These are phyloP conservation scores for Gremmenia infestans DNA, from an alignment of 2,329 filamentous ascomycete genomes.

Conservation along the genomic window DNA sequence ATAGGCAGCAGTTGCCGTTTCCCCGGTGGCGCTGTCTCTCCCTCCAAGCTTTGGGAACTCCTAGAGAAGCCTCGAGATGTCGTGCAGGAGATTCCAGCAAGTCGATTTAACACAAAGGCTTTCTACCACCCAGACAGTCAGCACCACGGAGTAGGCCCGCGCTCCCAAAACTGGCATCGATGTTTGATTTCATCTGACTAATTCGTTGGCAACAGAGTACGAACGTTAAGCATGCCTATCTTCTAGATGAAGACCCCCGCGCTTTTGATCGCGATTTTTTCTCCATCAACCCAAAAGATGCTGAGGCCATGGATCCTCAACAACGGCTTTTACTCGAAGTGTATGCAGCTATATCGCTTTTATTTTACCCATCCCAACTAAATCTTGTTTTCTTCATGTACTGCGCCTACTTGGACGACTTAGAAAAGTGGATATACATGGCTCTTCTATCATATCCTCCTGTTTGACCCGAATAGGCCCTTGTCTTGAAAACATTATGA, in stretches of 20 bases:
- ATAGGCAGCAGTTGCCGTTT: constrained; percentile 37
- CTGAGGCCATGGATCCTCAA: constrained; percentile 23
- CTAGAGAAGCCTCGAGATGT: constrained; percentile 38
- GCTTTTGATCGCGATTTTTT: constrained; percentile 36
- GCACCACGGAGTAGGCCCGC: constrained; percentile 21
- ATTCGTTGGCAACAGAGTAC: neutral
- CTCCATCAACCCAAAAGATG: constrained; percentile 24
- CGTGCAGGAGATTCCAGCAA: constrained; percentile 36
- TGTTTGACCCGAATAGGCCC: too few species aligned
- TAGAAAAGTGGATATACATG: too few species aligned
- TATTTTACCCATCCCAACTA: too few species aligned
- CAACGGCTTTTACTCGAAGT: constrained; percentile 14
- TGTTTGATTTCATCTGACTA: neutral
- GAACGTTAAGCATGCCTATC: constrained; percentile 24
- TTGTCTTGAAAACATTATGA: too few species aligned
- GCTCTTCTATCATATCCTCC: too few species aligned
- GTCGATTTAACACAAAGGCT: constrained; percentile 44
- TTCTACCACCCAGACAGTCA: constrained; percentile 48
- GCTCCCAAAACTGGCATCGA: neutral
- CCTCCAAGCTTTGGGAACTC: constrained; percentile 45
- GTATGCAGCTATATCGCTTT: too few species aligned
- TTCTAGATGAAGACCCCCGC: constrained; percentile 32
- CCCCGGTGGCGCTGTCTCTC: constrained; percentile 36
- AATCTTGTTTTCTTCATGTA: too few species aligned
- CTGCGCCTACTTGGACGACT: too few species aligned